phyloP scores from a whole-genome alignment of 1,284 basidiomycete genomes.

The Pseudozyma sp. region DNA sequence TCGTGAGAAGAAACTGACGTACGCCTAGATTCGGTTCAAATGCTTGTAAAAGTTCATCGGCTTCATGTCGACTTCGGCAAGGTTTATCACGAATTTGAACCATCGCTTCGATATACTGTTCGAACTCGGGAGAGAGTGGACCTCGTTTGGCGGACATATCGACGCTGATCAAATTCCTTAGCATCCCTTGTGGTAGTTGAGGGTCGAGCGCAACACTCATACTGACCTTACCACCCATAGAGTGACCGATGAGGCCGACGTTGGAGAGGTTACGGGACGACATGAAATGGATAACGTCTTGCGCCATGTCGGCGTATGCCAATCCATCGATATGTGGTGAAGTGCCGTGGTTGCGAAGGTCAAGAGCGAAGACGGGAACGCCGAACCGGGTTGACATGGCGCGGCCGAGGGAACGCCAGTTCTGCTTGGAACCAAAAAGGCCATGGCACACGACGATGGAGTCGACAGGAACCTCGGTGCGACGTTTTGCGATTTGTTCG shows the following conservation, averaged over 20 bases:
- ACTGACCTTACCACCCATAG: conserved; percentile 89
- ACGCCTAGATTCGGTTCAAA: conserved; percentile 77
- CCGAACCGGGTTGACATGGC: conserved; percentile 75
- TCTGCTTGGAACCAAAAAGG: conserved; percentile 79
- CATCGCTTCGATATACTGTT: conserved; percentile 78
- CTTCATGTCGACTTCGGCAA: conserved; percentile 76
- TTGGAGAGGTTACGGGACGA: conserved; percentile 70
- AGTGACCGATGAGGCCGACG: conserved; percentile 83
- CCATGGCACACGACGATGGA: conserved; percentile 72
- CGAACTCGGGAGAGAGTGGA: conserved; percentile 75
- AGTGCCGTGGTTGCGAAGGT: conserved; percentile 84
- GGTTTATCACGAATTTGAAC: conserved; percentile 75
- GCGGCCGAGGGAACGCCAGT: conserved; percentile 80
- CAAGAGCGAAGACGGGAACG: conserved; percentile 80
- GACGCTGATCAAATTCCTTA: conserved; percentile 79
- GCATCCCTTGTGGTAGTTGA: conserved; percentile 69
- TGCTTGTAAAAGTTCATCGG: conserved; percentile 75
- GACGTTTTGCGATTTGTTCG: conserved; percentile 7
- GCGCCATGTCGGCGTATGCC: conserved; percentile 78
- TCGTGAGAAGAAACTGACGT: conserved; percentile 84
- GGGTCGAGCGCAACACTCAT: conserved; percentile 80
- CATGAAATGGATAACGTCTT: conserved; percentile 76
- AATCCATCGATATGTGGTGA: conserved; percentile 80
- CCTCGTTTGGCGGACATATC: conserved; percentile 82
- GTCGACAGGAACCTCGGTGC: conserved; percentile 18